Evolutionary conservation across 805 yeast genomes (phyloP).

Genomic region (Schwanniomyces yamadae): DNA sequence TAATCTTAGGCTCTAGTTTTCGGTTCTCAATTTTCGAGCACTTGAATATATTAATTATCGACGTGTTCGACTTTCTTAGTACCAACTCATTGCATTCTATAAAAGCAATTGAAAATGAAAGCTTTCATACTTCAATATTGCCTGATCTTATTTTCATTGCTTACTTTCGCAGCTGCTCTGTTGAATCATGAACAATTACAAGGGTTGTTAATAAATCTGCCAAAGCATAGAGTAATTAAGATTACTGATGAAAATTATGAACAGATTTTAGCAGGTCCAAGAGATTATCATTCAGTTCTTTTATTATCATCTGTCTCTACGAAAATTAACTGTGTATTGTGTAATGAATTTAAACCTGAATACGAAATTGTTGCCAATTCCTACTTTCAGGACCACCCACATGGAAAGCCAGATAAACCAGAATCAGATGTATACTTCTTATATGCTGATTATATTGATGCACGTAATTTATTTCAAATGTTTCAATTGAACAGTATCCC

Average conservation of each 20-base stretch:
- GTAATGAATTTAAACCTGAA: conserved; percentile 68
- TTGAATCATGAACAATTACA: conserved; percentile 23
- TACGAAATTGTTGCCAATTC: conserved; percentile 61
- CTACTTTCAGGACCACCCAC: conserved; percentile 53
- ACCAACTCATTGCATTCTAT: not conserved
- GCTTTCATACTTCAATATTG: conserved; percentile 1
- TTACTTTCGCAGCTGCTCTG: conserved; percentile 19
- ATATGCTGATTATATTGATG: conserved; percentile 65
- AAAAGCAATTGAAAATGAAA: conserved; percentile 5
- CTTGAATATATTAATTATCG: not conserved
- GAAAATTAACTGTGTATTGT: conserved; percentile 72
- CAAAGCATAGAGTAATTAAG: conserved; percentile 19
- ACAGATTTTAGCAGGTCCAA: conserved; percentile 55
- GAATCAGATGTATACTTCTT: conserved; percentile 62
- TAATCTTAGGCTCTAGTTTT: too few relatives aligned
- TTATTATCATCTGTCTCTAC: conserved; percentile 74
- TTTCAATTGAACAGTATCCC: conserved; percentile 75
- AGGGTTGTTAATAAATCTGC: conserved; percentile 13
- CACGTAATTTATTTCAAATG: conserved; percentile 50
- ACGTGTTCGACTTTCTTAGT: conserved; percentile 3
- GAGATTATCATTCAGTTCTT: conserved; percentile 67
- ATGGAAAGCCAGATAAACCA: conserved; percentile 30
- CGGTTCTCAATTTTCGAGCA: too few relatives aligned
- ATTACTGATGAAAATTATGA: conserved; percentile 63
- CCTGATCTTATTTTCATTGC: conserved; percentile 11